A percentile compares a stretch with the other conserved stretches of the same genome.
These are phyloP conservation scores for Fusarium citri DNA, from an alignment of 2,329 filamentous ascomycete genomes.

Conservation along the genomic window DNA sequence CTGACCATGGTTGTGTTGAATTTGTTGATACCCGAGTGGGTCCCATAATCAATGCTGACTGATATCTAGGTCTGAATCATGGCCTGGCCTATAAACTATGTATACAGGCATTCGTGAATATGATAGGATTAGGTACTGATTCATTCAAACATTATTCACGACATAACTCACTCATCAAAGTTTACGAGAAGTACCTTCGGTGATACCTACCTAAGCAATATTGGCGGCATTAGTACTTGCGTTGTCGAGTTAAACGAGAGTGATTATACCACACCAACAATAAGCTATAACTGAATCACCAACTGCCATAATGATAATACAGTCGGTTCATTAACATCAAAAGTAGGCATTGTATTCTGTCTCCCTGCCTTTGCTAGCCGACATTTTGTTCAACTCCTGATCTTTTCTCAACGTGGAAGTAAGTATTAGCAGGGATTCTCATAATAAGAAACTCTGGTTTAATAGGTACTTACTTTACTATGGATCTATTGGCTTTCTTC, in stretches of 20 bases:
- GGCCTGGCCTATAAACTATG: neutral
- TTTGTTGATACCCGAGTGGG: conserved; percentile 29
- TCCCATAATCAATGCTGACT: conserved; percentile 15
- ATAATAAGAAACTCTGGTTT: neutral
- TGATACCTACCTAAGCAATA: neutral
- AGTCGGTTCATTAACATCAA: neutral
- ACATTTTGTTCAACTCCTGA: neutral
- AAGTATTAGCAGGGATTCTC: neutral
- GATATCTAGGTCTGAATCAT: conserved; percentile 9
- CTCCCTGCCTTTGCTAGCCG: neutral
- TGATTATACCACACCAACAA: neutral
- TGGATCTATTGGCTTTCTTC: neutral
- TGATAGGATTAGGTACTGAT: neutral
- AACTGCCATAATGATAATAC: neutral
- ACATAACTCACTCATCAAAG: neutral
- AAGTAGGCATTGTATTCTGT: neutral
- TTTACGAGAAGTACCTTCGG: neutral
- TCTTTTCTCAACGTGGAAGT: neutral
- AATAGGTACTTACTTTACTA: neutral
- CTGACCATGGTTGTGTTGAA: neutral
- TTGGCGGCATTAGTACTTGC: neutral
- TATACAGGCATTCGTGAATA: neutral
- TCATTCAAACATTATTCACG: neutral
- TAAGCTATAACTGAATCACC: neutral
- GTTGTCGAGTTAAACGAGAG: neutral